These are phyloP conservation scores for Gigaspora rosea DNA, from an alignment of 192 early-diverging fungal genomes.

Conservation along the genomic window DNA sequence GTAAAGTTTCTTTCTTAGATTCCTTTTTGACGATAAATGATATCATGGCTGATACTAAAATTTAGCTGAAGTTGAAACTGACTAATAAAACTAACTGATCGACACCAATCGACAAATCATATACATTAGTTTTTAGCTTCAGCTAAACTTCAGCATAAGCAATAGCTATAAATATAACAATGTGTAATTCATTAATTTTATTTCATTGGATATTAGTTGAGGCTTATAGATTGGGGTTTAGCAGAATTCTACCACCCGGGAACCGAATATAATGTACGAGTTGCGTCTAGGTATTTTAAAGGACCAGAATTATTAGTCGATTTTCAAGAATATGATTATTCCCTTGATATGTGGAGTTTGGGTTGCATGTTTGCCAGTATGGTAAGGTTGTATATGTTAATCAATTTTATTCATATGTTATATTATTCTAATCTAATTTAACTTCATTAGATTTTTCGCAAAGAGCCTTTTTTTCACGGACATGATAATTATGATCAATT, in stretches of 20 bases:
- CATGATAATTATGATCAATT: constrained; percentile 99
- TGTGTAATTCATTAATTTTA: background rate
- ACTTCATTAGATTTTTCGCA: constrained; percentile 85
- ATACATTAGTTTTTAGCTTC: too few species aligned
- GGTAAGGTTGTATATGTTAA: constrained; percentile 51
- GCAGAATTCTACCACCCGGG: constrained; percentile 99
- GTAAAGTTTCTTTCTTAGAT: constrained; percentile 34
- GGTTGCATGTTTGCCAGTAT: constrained; percentile 99
- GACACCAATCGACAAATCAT: too few species aligned
- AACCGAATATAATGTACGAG: constrained; percentile 96
- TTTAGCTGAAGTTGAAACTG: too few species aligned
- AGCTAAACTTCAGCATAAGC: too few species aligned
- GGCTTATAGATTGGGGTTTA: constrained; percentile 98
- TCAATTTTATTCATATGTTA: constrained; percentile 2
- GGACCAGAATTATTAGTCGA: constrained; percentile 98
- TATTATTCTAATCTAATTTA: background rate
- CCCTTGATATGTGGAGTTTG: constrained; percentile 98
- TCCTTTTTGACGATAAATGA: background rate
- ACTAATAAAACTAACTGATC: too few species aligned
- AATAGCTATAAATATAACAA: background rate
- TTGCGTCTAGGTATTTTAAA: constrained; percentile 99
- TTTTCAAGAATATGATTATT: constrained; percentile 99
- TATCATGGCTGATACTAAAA: too few species aligned
- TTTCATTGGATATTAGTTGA: constrained; percentile 55
- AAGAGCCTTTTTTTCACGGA: constrained; percentile 99